These are phyloP conservation scores for Aureobasidium leucospermi DNA, from an alignment of 2,329 filamentous ascomycete species.

Conservation along the genomic window DNA sequence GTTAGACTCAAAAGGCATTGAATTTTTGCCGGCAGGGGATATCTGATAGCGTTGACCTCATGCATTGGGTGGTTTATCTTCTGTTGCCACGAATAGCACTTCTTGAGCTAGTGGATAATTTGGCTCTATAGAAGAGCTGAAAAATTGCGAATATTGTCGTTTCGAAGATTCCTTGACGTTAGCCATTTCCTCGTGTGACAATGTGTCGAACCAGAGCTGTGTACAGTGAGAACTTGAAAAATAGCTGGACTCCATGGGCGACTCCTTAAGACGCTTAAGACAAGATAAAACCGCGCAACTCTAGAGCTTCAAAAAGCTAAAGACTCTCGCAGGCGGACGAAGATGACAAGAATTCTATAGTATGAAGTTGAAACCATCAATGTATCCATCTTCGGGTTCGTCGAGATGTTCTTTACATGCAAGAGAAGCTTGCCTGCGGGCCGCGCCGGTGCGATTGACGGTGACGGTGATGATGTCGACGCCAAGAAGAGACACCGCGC, in stretches of 20 bases:
- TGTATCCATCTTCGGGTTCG: no score
- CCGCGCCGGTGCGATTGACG: neutral
- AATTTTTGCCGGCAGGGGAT: neutral
- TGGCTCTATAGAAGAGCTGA: neutral
- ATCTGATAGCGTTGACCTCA: constrained; percentile 9
- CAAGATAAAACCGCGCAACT: no score
- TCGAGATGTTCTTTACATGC: neutral
- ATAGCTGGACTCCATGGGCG: neutral
- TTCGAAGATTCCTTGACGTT: neutral
- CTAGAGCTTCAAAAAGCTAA: no score
- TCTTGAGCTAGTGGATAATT: neutral
- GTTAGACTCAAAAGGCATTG: constrained; percentile 6
- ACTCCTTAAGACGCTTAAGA: no score
- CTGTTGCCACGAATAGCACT: neutral
- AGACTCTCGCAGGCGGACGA: no score
- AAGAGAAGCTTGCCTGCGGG: neutral
- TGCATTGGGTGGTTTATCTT: neutral
- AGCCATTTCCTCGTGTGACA: no score
- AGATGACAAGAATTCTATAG: no score
- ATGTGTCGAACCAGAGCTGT: no score
- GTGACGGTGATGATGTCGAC: constrained; percentile 1
- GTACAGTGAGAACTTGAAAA: no score
- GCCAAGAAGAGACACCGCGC: constrained; percentile 8
- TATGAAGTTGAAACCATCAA: no score
- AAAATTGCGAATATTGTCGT: neutral